Percentiles rank a stretch among this genome's conserved stretches.
Conservation (phyloP, 1,139 yeast species). For the Meyerozyma smithsonii region DNA sequence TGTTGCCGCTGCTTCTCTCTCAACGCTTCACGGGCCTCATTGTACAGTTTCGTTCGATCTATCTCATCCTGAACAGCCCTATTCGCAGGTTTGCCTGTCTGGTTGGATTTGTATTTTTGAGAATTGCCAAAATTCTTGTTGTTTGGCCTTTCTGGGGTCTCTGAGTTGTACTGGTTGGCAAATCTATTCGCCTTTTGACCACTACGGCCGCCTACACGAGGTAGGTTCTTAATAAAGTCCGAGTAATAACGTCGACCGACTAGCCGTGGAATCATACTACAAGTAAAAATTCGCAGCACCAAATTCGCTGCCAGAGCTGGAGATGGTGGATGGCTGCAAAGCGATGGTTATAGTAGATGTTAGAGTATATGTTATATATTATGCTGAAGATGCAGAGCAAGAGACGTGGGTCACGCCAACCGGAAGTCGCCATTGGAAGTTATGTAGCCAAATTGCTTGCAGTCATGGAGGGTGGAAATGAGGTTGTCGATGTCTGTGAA, state of each 20-base stretch:
- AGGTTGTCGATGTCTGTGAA: constrained; percentile 74
- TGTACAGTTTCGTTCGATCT: constrained; percentile 9
- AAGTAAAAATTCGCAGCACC: not conserved
- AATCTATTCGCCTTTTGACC: constrained; percentile 18
- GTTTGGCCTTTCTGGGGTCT: constrained; percentile 2
- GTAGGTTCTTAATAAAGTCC: constrained; percentile 20
- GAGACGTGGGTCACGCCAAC: constrained; percentile 12
- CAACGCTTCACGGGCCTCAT: constrained; percentile 14
- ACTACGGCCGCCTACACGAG: constrained; percentile 21
- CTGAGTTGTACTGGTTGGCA: constrained; percentile 20
- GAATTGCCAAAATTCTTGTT: constrained; percentile 6
- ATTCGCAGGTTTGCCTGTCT: not conserved
- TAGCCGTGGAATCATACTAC: not conserved
- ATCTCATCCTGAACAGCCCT: not conserved
- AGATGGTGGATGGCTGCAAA: constrained; percentile 1
- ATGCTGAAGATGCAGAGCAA: not conserved
- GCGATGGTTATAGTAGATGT: too few species aligned
- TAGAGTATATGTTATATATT: not conserved
- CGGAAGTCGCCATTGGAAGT: constrained; percentile 43
- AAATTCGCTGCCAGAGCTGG: not conserved
- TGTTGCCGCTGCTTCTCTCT: constrained; percentile 14
- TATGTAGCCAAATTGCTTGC: constrained; percentile 37
- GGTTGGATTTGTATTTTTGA: constrained; percentile 3
- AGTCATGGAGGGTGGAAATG: constrained; percentile 45
- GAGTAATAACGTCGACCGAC: constrained; percentile 13